A percentile compares a stretch with the other conserved stretches of the same genome.
Conservation (phyloP, 2,329 filamentous ascomycete genomes). For the Paraconiothyrium sp. region DNA sequence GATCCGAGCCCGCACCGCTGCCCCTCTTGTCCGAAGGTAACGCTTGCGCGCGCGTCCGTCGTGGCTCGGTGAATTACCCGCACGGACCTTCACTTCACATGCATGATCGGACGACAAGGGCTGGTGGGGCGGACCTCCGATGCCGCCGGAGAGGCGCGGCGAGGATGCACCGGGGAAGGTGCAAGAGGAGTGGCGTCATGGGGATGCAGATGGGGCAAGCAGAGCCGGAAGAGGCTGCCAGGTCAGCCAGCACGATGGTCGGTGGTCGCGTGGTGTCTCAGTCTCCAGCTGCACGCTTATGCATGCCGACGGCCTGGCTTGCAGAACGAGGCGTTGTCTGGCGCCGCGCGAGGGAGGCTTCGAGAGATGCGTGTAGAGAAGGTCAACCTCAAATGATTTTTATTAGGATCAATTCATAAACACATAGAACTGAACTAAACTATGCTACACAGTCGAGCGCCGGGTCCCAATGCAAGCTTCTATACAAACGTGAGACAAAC, state of each 20-base stretch:
- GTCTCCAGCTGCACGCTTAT: not conserved
- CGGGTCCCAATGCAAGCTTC: slow-evolving; percentile 8
- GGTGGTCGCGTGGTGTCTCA: slow-evolving; percentile 1
- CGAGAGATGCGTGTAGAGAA: not conserved
- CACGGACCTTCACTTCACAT: slow-evolving; percentile 2
- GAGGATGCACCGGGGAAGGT: not conserved
- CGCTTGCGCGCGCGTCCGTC: not conserved
- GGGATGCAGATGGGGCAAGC: not conserved
- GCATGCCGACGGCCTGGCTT: not conserved
- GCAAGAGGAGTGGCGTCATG: not conserved
- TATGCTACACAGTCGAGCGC: slow-evolving; percentile 1
- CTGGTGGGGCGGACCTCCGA: not conserved
- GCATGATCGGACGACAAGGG: not conserved
- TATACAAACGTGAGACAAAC: slow-evolving; percentile 4
- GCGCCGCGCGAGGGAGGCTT: not conserved
- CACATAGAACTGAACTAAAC: not conserved
- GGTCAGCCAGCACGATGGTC: not conserved
- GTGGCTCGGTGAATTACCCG: not conserved
- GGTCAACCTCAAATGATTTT: not conserved
- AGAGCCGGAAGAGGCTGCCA: not conserved
- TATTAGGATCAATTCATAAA: not conserved
- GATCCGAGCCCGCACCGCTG: not conserved
- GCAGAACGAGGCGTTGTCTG: not conserved
- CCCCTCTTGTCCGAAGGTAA: not conserved
- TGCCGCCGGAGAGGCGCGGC: too few species aligned